Percentiles rank a stretch among this genome's conserved stretches.
Conservation (phyloP, 257 asterid species). For the Scutellaria barbata region DNA sequence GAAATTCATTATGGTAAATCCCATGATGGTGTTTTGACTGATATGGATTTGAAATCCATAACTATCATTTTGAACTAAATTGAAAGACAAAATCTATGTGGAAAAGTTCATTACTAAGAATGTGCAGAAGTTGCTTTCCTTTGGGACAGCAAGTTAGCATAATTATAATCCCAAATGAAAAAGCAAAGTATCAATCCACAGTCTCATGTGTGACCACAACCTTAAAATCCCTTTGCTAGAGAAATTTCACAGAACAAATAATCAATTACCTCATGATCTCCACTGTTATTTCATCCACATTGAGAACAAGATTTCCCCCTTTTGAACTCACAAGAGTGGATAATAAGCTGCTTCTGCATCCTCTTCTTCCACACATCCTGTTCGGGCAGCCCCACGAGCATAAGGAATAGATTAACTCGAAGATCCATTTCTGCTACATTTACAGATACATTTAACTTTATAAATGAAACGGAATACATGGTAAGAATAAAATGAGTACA, state of each 20-base stretch:
- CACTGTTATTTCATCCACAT: neutral
- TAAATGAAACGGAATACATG: neutral
- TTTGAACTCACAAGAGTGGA: neutral
- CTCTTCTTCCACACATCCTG: neutral
- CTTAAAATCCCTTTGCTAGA: neutral
- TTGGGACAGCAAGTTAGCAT: neutral
- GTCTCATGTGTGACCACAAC: neutral
- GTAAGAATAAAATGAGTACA: slow-evolving; percentile 4
- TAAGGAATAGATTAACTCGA: neutral
- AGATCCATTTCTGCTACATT: neutral
- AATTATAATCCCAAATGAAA: neutral
- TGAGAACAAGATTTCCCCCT: neutral
- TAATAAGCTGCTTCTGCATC: neutral
- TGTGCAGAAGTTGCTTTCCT: neutral
- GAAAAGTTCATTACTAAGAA: neutral
- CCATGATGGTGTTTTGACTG: too few species aligned
- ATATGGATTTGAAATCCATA: too few species aligned
- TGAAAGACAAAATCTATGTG: too few species aligned
- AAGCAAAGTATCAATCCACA: neutral
- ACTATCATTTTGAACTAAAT: too few species aligned
- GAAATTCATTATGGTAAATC: too few species aligned
- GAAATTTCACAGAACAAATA: neutral
- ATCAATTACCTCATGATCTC: neutral
- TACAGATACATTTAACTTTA: neutral
- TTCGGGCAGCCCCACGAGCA: neutral